Conservation (phyloP, 257 asterid species). For the Ilex asprella region DNA sequence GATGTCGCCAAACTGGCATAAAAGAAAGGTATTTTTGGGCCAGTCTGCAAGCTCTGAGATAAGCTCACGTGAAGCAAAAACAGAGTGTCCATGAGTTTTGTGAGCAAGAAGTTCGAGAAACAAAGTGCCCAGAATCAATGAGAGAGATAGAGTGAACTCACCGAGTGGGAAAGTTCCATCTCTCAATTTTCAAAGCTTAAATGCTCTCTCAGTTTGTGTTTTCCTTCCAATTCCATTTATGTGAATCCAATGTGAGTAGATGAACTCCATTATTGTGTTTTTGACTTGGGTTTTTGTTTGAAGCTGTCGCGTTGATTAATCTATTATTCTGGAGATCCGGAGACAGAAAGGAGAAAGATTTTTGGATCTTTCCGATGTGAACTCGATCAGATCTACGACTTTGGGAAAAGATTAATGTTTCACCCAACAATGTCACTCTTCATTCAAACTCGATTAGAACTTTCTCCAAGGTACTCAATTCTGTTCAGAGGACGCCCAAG, state of each 20-base stretch:
- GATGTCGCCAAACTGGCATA: too few species aligned
- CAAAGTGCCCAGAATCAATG: conserved; percentile 15
- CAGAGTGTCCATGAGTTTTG: too few species aligned
- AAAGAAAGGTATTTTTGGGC: too few species aligned
- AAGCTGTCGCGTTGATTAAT: conserved; percentile 16
- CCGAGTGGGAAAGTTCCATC: not conserved
- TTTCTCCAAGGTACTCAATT: conserved; percentile 4
- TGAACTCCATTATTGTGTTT: conserved; percentile 30
- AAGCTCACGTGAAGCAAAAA: too few species aligned
- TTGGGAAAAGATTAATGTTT: too few species aligned
- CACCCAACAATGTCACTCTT: too few species aligned
- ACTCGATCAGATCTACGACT: conserved; percentile 14
- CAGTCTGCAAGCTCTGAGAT: too few species aligned
- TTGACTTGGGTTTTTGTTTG: conserved; percentile 9
- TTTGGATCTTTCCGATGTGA: conserved; percentile 12
- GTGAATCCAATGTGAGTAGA: conserved; percentile 29
- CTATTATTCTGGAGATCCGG: conserved; percentile 40
- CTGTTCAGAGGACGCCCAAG: conserved; percentile 57
- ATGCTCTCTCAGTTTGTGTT: conserved; percentile 7
- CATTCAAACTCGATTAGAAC: too few species aligned
- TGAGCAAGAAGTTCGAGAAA: conserved; percentile 6
- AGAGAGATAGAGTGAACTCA: conserved; percentile 13
- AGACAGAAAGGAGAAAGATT: conserved; percentile 21
- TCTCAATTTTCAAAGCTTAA: not conserved
- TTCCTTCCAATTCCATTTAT: too few species aligned